Conservation (phyloP, 306 rosid species). For the Benincasa hispida region DNA sequence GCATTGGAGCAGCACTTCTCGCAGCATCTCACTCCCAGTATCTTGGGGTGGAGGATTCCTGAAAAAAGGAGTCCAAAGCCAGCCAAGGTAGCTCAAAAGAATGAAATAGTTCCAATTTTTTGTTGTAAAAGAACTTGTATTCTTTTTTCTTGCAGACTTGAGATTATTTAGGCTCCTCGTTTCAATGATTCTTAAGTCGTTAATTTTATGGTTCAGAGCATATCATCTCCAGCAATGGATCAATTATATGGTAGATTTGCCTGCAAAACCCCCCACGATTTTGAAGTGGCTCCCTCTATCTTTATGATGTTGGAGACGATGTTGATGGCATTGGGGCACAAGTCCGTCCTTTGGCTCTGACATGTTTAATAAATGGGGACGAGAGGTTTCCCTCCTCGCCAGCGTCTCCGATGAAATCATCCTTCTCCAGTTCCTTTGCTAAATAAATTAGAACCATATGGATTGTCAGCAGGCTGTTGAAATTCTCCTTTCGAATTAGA, state of each 20-base stretch:
- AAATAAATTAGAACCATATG: constrained; percentile 7
- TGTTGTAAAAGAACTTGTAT: constrained; percentile 11
- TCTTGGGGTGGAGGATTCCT: constrained; percentile 42
- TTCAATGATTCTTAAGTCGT: not conserved
- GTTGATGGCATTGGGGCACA: not conserved
- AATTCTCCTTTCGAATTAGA: not conserved
- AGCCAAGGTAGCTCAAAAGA: constrained; percentile 14
- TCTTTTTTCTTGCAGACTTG: constrained; percentile 5
- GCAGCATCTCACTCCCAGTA: constrained; percentile 97
- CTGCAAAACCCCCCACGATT: not conserved
- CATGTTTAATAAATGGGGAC: constrained; percentile 1
- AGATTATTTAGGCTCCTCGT: constrained; percentile 6
- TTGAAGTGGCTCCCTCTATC: not conserved
- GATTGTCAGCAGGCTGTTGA: not conserved
- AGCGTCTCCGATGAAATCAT: not conserved
- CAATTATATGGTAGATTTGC: constrained; percentile 6
- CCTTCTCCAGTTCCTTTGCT: not conserved
- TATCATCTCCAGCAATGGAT: constrained; percentile 7
- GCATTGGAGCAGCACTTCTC: constrained; percentile 86
- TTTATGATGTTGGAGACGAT: not conserved
- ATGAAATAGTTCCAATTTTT: constrained; percentile 21
- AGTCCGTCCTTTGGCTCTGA: not conserved
- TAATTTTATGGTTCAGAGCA: constrained; percentile 19
- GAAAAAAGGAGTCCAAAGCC: constrained; percentile 14
- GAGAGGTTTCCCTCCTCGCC: not conserved